Evolutionary conservation across 23 red algal genomes (phyloP).

Genomic region (Gracilaria domingensis): DNA sequence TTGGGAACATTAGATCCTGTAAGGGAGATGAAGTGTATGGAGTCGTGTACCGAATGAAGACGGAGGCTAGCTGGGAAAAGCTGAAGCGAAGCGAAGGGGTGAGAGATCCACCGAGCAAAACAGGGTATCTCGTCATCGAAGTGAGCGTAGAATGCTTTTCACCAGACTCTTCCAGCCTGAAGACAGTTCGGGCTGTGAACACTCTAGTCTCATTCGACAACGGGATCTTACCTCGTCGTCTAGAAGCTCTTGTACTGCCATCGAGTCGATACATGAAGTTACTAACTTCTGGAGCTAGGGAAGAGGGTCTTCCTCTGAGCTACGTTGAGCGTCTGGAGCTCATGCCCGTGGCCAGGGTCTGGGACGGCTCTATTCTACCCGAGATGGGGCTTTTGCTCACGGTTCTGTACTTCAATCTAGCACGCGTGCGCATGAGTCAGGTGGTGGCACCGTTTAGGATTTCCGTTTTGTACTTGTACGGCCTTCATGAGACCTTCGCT

Average conservation of each 20-base stretch:
- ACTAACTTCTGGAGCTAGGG: slow-evolving; percentile 9
- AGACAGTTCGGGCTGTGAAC: neutral
- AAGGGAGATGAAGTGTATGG: slow-evolving; percentile 17
- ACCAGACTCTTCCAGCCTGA: neutral
- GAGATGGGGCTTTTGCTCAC: neutral
- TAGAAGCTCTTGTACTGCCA: neutral
- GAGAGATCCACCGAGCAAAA: neutral
- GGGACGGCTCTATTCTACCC: neutral
- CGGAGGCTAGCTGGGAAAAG: neutral
- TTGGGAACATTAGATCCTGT: neutral
- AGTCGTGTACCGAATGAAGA: neutral
- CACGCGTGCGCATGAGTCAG: neutral
- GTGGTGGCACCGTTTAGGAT: neutral
- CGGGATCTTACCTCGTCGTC: neutral
- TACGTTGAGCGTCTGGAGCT: neutral
- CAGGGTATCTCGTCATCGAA: neutral
- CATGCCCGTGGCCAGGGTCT: neutral
- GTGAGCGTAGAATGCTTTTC: neutral
- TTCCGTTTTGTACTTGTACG: neutral
- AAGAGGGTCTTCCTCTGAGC: neutral
- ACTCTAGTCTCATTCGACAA: neutral
- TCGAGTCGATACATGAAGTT: neutral
- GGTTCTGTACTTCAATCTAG: neutral
- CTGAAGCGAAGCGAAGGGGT: neutral
- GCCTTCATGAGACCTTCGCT: neutral